These are phyloP conservation scores for Alnus rubra DNA, from an alignment of 306 rosid genomes.

Conservation along the genomic window DNA sequence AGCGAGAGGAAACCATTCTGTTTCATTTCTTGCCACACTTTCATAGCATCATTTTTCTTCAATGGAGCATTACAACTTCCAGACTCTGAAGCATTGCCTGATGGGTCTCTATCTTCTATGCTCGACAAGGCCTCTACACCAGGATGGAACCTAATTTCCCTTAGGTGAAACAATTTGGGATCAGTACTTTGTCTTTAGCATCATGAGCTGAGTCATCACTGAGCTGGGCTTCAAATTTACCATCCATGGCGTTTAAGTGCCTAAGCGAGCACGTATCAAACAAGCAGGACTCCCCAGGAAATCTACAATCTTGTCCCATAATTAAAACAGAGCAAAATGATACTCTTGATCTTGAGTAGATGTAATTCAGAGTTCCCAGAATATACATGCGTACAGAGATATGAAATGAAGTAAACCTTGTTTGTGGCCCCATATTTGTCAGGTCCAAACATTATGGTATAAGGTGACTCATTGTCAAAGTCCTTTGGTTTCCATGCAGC, in stretches of 20 bases:
- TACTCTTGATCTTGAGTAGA: no score
- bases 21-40: conserved; percentile 4
- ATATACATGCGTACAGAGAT: no score
- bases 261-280: background rate
- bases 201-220: background rate
- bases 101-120: background rate
- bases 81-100: background rate
- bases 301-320: no score
- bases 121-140: no score
- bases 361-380: no score
- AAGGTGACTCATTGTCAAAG: no score
- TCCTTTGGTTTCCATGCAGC: no score
- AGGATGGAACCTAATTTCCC: background rate
- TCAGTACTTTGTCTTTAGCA: background rate
- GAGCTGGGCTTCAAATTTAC: conserved; percentile 1
- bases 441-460: no score
- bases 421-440: no score
- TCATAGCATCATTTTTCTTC: background rate
- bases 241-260: background rate
- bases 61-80: background rate
- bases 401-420: no score
- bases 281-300: background rate
- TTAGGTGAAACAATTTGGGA: background rate
- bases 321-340: no score
- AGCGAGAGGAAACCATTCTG: conserved; percentile 1